Base-by-base conservation (phyloP, 192 early-diverging fungal species). In the Polychytrium aggregatum region DNA sequence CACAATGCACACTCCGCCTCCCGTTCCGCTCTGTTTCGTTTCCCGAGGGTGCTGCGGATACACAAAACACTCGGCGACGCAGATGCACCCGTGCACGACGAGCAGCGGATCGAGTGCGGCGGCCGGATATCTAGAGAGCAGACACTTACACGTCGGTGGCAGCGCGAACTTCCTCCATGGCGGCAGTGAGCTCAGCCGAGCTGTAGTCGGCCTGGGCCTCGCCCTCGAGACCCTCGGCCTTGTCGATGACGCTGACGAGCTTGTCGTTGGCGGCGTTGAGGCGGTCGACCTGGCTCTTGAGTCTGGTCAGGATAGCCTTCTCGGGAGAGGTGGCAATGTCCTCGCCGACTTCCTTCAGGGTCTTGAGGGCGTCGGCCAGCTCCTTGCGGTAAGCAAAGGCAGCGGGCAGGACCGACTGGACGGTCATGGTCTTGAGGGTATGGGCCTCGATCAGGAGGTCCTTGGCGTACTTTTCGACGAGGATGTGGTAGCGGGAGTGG, bases 391-490 rank as follows among this genome's bases (percentile, higher is more conserved):
- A 96, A 37, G 78, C 68, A 57, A 85, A 89, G 10, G 82, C 81
- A 16, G 87, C 80, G 22, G 95, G 95, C 41, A 98, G 70, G 37
- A 98, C 83, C 53, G 84, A 82, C 56, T 88, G 84, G 44, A 69
- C 62, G 35, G 91, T 55, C 71, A 98, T 79, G 60, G 73, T 71
- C 45, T 78, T 65, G 56, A 98, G 73, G 24, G 95, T 93, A 65
- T 83, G 80, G 46, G 82, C 86, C 75, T 98, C 95, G 47, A 96
- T 91, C 31, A 84, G 53, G 29, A 95, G 62, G 67, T 98, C 92
- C 84, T 98, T 98, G 69, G 83, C 78, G 62, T 96, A 98, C 67
- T 90, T 92, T 74, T 98, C 92, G 64, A 84, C 78, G 54, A 98
- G 71, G 64, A 98, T 95, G 71, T 96, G 82, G 81, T 81, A 91